Evolutionary conservation across 345 rosid genomes (phyloP), one percentile per base, ranked within the genome.

Genomic region (Eucalyptus polybractea): DNA sequence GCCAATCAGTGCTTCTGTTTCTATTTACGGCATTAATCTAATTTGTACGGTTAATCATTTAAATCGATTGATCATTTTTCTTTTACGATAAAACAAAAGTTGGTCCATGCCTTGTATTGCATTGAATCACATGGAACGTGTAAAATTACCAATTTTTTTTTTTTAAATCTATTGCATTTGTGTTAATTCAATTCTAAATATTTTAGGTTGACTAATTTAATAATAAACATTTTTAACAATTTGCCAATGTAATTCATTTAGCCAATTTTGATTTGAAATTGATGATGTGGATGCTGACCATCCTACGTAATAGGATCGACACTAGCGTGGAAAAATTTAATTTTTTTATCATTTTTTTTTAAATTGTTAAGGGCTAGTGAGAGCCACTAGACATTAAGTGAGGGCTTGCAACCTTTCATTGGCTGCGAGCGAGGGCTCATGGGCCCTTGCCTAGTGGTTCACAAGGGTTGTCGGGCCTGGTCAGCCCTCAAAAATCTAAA

Each of bases 241-340:
- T 56, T 56, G 13, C 13, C 13, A 56, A 22, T 56, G 0, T 24
- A 24, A 56, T 56, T 6, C 29, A 56, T 56, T 25, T 0, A 56
- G 3, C 1, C 29, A 56, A 56, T 24, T 56, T 56, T 56, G 3
- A 22, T 56, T 56, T 22, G 29, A 24, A 56, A 22, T 56, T 56
- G 6, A 24, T 1, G 6, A 24, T 10, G 3, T 56, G 29, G 13
- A 56, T 1, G 1, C 0, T 10, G 3, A 24, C 2, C 1, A 1
- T 53, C 58, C 5, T 53, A 19, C 0, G 2, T 19, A 2, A 4
- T 0, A 53, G 0, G 2, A 53, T 53, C 2, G 3, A 56, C 6
- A 11, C 62, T 56, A 56, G 2, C 13, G 0, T 24, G 58, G 10
- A 53, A 56, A 24, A 56, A 0, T 22, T 56, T 56, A 21, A 3